Conservation (phyloP, 2,329 filamentous ascomycete genomes). For the Coniochaeta sp. region DNA sequence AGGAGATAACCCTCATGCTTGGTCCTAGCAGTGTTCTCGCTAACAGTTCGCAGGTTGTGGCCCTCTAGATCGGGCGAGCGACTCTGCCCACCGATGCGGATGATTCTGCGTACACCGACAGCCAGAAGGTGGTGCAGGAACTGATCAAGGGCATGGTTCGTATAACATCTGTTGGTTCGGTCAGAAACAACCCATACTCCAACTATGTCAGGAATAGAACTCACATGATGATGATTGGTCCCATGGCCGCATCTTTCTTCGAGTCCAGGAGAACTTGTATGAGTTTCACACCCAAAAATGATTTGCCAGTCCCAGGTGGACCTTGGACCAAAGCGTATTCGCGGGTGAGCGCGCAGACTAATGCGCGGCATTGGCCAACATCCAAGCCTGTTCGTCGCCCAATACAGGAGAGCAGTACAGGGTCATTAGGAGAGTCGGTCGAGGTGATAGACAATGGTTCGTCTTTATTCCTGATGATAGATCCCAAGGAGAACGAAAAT, state of each 20-base stretch:
- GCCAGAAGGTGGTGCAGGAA: constrained; percentile 53
- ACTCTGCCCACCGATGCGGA: constrained; percentile 54
- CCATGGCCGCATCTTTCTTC: constrained; percentile 28
- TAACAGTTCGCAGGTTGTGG: constrained; percentile 40
- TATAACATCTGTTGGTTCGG: constrained; percentile 25
- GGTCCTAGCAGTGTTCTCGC: constrained; percentile 23
- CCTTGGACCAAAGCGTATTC: constrained; percentile 59
- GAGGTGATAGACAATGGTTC: no score
- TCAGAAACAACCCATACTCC: no score
- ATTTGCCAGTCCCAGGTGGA: constrained; percentile 65
- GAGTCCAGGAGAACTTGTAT: constrained; percentile 45
- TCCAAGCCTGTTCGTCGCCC: constrained; percentile 35
- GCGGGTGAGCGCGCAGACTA: constrained; percentile 44
- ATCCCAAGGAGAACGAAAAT: neutral
- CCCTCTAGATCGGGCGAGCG: constrained; percentile 43
- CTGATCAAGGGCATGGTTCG: constrained; percentile 43
- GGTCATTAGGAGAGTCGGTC: no score
- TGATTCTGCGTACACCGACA: constrained; percentile 37
- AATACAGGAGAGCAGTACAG: constrained; percentile 1
- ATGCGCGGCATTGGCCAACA: constrained; percentile 37
- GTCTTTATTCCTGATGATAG: neutral
- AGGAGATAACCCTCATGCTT: constrained; percentile 6
- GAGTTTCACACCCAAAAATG: constrained; percentile 51
- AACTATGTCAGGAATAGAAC: no score
- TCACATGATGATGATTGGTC: constrained; percentile 34